Base-by-base conservation (phyloP, 495 filamentous ascomycete species). In the Haplographium delicatum region DNA sequence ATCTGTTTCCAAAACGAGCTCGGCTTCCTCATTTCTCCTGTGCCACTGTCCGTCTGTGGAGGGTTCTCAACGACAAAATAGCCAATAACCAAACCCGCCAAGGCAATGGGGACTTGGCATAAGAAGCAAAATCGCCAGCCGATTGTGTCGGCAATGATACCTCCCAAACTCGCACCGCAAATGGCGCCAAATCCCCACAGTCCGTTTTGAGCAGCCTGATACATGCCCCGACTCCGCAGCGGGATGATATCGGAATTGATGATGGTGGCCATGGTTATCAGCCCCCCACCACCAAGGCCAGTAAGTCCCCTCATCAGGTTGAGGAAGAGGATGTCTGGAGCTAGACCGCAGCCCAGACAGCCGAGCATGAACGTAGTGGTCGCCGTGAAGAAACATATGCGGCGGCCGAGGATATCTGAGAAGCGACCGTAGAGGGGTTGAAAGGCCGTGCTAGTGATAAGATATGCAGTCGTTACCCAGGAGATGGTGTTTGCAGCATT, bases 191-290 rank as follows among this genome's bases (percentile, higher is more conserved):
- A 83, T 0, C 80, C 81, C 57, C 79, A 74, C 16, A 82, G 68
- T 10, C 69, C 79, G 39, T 85, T 85, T 54, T 83, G 80, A 19
- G 78, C 57, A 0, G 78, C 80, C 47, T 85, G 80, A 51, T 83
- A 84, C 76, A 83, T 83, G 1, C 80, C 80, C 9, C 80, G 68
- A 22, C 71, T 72, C n/a, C 72, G 66, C 56, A 83, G 80, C 0
- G 80, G 80, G 30, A 85, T 82, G 57, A 85, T 73, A 57, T 84
- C 80, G 2, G 78, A 82, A 54, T 83, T 83, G 45, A 85, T 72
- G 42, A 83, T 82, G 0, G 81, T 83, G 1, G 80, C 79, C 78
- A 44, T 50, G 5, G 23, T 7, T 4, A 5, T 57, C 13, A 62
- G 40, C 9, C 60, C 60, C n/a, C 56, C 60, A 11, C 79, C 81